Conservation (phyloP, 169 alveolate species). For the Cryptosporidium sp. region DNA sequence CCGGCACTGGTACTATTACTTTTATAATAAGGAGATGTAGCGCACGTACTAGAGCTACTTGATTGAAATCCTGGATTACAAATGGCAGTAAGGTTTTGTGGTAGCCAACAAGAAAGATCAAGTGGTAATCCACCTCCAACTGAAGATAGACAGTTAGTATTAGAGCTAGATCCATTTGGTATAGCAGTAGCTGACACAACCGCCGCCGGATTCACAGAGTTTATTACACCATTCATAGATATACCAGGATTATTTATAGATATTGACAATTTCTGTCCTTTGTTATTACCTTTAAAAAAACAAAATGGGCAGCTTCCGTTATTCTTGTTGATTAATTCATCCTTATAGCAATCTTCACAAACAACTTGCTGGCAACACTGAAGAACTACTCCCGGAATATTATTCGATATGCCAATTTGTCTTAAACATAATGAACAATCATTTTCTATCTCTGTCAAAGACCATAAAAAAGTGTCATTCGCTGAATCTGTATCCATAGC, state of each 20-base stretch:
- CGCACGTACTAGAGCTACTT: slow-evolving; percentile 55
- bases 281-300: slow-evolving; percentile 61
- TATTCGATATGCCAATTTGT: slow-evolving; percentile 52
- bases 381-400: slow-evolving; percentile 49
- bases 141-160: slow-evolving; percentile 7
- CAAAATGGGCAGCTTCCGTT: slow-evolving; percentile 76
- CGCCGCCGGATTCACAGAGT: slow-evolving; percentile 7
- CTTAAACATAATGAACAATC: slow-evolving; percentile 75
- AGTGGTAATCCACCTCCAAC: slow-evolving; percentile 69
- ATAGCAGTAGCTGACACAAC: not conserved
- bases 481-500: slow-evolving; percentile 74
- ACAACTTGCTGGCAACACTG: slow-evolving; percentile 74
- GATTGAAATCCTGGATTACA: slow-evolving; percentile 75
- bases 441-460: slow-evolving; percentile 73
- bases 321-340: slow-evolving; percentile 57
- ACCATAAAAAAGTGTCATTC: slow-evolving; percentile 72
- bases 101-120: slow-evolving; percentile 72
- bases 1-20: slow-evolving; percentile 44
- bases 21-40: slow-evolving; percentile 70
- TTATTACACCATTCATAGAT: slow-evolving; percentile 30
- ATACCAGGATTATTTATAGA: slow-evolving; percentile 25
- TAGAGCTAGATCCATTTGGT: slow-evolving; percentile 22
- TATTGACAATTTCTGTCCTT: slow-evolving; percentile 41
- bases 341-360: slow-evolving; percentile 68
- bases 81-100: slow-evolving; percentile 73